Evolutionary conservation across 495 filamentous ascomycete species (phyloP).

Genomic region (Cercophora scortea): DNA sequence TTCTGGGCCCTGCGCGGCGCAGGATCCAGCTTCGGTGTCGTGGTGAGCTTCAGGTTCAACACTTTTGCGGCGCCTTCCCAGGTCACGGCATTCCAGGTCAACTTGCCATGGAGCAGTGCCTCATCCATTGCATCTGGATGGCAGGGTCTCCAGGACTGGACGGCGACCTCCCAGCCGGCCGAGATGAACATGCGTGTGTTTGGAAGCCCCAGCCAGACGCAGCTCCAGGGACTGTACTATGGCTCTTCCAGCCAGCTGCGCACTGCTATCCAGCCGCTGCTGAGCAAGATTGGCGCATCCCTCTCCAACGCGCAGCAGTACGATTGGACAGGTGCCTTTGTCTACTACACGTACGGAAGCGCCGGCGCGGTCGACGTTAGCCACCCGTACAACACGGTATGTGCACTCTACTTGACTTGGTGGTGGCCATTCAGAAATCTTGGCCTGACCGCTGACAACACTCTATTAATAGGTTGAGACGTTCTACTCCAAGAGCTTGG

Average conservation of each 20-base stretch:
- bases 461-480: slow-evolving; percentile 32
- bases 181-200: slow-evolving; percentile 40
- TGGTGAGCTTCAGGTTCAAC: slow-evolving; percentile 31
- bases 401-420: background rate
- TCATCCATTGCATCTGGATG: slow-evolving; percentile 23
- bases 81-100: slow-evolving; percentile 31
- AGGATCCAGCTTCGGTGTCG: slow-evolving; percentile 36
- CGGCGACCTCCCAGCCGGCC: slow-evolving; percentile 26
- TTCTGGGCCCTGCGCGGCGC: slow-evolving; percentile 40
- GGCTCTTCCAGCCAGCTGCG: slow-evolving; percentile 25
- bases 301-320: slow-evolving; percentile 27
- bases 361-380: slow-evolving; percentile 30
- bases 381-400: slow-evolving; percentile 33
- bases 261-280: slow-evolving; percentile 28
- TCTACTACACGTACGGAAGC: slow-evolving; percentile 32
- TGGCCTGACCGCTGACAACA: background rate
- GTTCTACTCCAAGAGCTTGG: slow-evolving; percentile 38
- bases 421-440: too few species aligned
- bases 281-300: slow-evolving; percentile 23
- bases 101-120: slow-evolving; percentile 29
- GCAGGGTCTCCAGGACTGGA: slow-evolving; percentile 26
- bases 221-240: slow-evolving; percentile 35
- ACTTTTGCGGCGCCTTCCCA: slow-evolving; percentile 35
- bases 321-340: slow-evolving; percentile 34
- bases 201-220: slow-evolving; percentile 28